A percentile compares a stretch with the other conserved stretches of the same genome.
phyloP scores from a whole-genome alignment of 176 grass and related monocot genomes.

The Aegilops speltoides region DNA sequence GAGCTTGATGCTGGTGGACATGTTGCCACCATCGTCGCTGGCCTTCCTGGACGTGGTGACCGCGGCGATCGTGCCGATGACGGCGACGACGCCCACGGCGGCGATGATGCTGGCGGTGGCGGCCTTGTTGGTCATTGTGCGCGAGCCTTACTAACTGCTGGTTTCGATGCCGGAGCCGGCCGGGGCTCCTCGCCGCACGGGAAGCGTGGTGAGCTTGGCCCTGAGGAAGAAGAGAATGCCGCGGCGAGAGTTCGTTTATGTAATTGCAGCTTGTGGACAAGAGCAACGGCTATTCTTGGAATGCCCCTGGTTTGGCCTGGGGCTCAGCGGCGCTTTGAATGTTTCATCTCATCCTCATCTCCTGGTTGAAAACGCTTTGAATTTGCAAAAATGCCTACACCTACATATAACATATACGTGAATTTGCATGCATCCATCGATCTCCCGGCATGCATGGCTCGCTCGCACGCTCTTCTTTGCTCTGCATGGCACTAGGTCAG shows the following conservation, averaged over 20 bases:
- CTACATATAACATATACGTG: too few species aligned
- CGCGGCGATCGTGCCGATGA: slow-evolving; percentile 66
- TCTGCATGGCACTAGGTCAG: neutral
- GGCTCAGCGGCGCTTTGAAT: neutral
- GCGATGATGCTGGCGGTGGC: slow-evolving; percentile 47
- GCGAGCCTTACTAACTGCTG: neutral
- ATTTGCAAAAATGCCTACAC: slow-evolving; percentile 15
- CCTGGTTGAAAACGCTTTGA: neutral
- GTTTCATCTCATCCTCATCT: neutral
- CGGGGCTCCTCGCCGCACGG: slow-evolving; percentile 23
- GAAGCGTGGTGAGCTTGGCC: neutral
- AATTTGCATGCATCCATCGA: neutral
- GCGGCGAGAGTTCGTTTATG: slow-evolving; percentile 18
- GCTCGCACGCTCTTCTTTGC: too few species aligned
- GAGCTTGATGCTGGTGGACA: slow-evolving; percentile 42
- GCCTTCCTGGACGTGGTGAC: slow-evolving; percentile 35
- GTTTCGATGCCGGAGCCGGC: slow-evolving; percentile 9
- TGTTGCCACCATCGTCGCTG: neutral
- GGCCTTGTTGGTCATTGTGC: slow-evolving; percentile 60
- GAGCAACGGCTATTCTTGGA: slow-evolving; percentile 10
- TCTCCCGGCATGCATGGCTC: neutral
- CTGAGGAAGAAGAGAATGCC: neutral
- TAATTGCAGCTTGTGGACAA: slow-evolving; percentile 36
- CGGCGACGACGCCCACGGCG: slow-evolving; percentile 59
- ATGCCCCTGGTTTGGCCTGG: slow-evolving; percentile 23